phyloP scores from a whole-genome alignment of 1,284 basidiomycete species.

The Pseudozyma flocculosa region DNA sequence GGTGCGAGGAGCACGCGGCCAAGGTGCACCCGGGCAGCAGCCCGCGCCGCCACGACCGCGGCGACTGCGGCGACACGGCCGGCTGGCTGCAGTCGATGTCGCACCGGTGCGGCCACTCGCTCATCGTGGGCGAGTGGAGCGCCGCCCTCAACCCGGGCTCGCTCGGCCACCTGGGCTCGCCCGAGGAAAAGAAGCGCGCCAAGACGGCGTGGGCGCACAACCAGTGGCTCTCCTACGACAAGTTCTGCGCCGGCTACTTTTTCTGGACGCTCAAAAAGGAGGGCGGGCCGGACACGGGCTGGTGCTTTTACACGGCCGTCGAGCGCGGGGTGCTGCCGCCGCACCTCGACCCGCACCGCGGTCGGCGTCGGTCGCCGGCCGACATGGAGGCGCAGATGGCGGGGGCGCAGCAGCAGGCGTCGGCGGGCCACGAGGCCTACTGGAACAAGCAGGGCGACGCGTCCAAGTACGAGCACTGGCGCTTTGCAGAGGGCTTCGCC shows the following conservation, averaged over 20 bases:
- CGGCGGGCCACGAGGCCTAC: slow-evolving; percentile 15
- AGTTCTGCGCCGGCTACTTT: slow-evolving; percentile 72
- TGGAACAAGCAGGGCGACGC: slow-evolving; percentile 13
- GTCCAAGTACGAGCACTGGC: slow-evolving; percentile 65
- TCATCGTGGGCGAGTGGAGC: slow-evolving; percentile 77
- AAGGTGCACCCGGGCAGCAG: slow-evolving; percentile 29
- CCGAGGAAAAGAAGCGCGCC: slow-evolving; percentile 61
- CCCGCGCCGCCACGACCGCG: slow-evolving; percentile 14
- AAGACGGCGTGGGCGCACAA: slow-evolving; percentile 64
- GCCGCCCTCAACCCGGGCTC: slow-evolving; percentile 73
- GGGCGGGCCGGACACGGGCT: slow-evolving; percentile 70
- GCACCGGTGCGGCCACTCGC: slow-evolving; percentile 62
- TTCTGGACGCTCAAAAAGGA: slow-evolving; percentile 88
- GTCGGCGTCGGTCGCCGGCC: slow-evolving; percentile 12
- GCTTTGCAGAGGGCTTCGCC: slow-evolving; percentile 69
- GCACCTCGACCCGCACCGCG: slow-evolving; percentile 31
- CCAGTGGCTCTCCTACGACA: slow-evolving; percentile 71
- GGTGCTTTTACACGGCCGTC: slow-evolving; percentile 73
- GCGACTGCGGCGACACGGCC: slow-evolving; percentile 31
- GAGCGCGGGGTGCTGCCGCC: slow-evolving; percentile 67
- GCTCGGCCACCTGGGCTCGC: slow-evolving; percentile 57
- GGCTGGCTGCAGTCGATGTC: slow-evolving; percentile 40
- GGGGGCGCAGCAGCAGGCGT: slow-evolving; percentile 17
- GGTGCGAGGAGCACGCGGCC: slow-evolving; percentile 65
- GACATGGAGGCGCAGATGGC: slow-evolving; percentile 19